A percentile compares a stretch with the other conserved stretches of the same genome.
Conservation (phyloP, 176 grass and related monocot genomes). For the Avena insularis region DNA sequence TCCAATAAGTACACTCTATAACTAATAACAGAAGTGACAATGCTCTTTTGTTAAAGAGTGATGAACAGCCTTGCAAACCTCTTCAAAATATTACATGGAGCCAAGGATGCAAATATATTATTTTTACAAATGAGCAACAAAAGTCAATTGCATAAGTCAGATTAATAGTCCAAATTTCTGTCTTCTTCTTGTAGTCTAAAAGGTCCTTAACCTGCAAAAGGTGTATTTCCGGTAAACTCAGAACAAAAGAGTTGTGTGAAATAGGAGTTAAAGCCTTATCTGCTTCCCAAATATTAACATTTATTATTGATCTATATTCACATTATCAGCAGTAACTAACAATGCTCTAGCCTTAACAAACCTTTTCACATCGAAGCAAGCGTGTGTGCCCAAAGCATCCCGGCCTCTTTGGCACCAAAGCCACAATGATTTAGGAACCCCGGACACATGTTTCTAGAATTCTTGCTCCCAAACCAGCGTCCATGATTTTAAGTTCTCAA, state of each 20-base stretch:
- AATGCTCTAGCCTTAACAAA: slow-evolving; percentile 14
- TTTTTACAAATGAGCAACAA: slow-evolving; percentile 13
- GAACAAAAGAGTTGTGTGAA: neutral
- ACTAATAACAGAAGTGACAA: neutral
- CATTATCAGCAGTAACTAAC: slow-evolving; percentile 26
- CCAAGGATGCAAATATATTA: neutral
- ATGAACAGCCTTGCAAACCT: slow-evolving; percentile 11
- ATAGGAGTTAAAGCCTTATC: slow-evolving; percentile 8
- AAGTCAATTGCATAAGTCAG: slow-evolving; percentile 4
- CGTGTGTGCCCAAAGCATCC: neutral
- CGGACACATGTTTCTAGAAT: slow-evolving; percentile 1
- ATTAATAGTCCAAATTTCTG: slow-evolving; percentile 17
- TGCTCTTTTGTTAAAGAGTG: slow-evolving; percentile 9
- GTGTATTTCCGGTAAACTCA: neutral
- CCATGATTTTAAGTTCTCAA: slow-evolving; percentile 13
- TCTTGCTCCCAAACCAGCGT: slow-evolving; percentile 15
- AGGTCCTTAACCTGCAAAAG: neutral
- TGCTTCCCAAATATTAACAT: slow-evolving; percentile 11
- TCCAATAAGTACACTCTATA: slow-evolving; percentile 27
- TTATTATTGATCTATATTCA: slow-evolving; percentile 6
- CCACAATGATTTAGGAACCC: slow-evolving; percentile 17
- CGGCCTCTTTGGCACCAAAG: slow-evolving; percentile 10
- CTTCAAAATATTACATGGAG: slow-evolving; percentile 18
- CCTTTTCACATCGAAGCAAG: slow-evolving; percentile 18
- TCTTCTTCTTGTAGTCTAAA: neutral